Evolutionary conservation across 805 yeast genomes (phyloP).

Genomic region (Blastobotrys terrestris): DNA sequence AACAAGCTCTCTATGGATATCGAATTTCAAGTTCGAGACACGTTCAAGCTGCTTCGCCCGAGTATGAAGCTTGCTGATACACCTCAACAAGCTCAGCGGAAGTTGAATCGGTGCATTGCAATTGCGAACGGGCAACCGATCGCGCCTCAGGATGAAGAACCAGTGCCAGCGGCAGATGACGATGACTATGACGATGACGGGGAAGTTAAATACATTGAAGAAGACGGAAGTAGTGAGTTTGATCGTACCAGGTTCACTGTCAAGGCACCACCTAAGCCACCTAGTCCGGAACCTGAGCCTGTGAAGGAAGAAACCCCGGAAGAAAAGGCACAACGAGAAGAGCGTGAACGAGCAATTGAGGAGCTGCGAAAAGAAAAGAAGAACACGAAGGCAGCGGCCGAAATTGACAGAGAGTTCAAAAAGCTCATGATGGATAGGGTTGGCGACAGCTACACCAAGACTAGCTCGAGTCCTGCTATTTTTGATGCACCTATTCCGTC

Average conservation of each 20-base stretch:
- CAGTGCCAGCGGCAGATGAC: conserved; percentile 23
- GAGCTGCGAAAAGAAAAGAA: conserved; percentile 26
- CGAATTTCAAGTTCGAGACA: conserved; percentile 45
- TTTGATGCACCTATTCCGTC: conserved; percentile 29
- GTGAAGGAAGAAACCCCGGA: conserved; percentile 31
- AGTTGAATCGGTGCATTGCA: conserved; percentile 35
- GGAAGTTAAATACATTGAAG: conserved; percentile 10
- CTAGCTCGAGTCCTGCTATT: conserved; percentile 25
- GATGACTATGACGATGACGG: conserved; percentile 22
- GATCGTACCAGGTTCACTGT: background rate
- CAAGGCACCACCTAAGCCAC: conserved; percentile 16
- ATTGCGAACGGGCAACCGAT: conserved; percentile 33
- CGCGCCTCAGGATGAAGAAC: conserved; percentile 27
- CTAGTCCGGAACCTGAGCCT: conserved; percentile 3
- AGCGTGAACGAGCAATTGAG: conserved; percentile 30
- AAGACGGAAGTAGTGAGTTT: conserved; percentile 6
- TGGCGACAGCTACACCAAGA: conserved; percentile 30
- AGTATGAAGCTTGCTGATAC: conserved; percentile 34
- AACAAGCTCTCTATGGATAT: conserved; percentile 57
- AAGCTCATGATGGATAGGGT: conserved; percentile 47
- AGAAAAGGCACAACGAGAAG: conserved; percentile 30
- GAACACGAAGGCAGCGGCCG: conserved; percentile 43
- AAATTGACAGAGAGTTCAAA: conserved; percentile 52
- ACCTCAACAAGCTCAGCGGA: conserved; percentile 39
- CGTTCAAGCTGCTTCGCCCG: conserved; percentile 33